Conservation (phyloP, 2,329 filamentous ascomycete species). For the Calonectria crousiana region DNA sequence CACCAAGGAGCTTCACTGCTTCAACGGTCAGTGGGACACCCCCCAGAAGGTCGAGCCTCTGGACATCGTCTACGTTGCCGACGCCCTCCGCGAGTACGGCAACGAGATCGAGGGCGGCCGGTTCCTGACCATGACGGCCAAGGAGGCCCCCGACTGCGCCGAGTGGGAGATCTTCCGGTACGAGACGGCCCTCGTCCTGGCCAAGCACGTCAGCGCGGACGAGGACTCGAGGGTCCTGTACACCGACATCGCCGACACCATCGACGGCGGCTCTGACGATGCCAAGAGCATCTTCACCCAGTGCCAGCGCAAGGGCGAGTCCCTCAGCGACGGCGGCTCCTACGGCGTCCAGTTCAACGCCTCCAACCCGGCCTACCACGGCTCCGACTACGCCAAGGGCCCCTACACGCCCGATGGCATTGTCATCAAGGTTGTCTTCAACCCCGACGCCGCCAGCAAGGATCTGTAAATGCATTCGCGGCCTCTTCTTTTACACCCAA, state of each 20-base stretch:
- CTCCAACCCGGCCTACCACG: constrained; percentile 29
- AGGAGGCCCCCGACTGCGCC: constrained; percentile 33
- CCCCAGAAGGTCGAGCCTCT: constrained; percentile 34
- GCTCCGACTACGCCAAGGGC: constrained; percentile 34
- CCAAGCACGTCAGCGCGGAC: constrained; percentile 41
- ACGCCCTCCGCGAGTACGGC: constrained; percentile 27
- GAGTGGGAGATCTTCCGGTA: constrained; percentile 38
- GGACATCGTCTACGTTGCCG: constrained; percentile 34
- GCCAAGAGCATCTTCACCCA: constrained; percentile 44
- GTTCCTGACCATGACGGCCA: constrained; percentile 35
- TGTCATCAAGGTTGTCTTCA: constrained; percentile 44
- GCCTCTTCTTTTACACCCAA: no score
- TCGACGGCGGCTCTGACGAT: constrained; percentile 42
- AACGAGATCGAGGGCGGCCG: constrained; percentile 1
- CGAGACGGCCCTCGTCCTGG: constrained; percentile 36
- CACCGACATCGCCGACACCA: constrained; percentile 43
- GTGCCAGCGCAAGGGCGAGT: constrained; percentile 27
- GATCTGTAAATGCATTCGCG: constrained; percentile 2
- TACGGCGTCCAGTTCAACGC: constrained; percentile 33
- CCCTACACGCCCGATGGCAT: constrained; percentile 39
- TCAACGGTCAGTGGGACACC: constrained; percentile 29
- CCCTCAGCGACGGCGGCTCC: constrained; percentile 41
- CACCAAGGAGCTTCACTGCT: constrained; percentile 30
- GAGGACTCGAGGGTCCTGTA: constrained; percentile 39
- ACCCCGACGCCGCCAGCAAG: neutral